These are phyloP conservation scores for Mycena rebaudengoi DNA, from an alignment of 768 basidiomycete genomes.

Conservation along the genomic window DNA sequence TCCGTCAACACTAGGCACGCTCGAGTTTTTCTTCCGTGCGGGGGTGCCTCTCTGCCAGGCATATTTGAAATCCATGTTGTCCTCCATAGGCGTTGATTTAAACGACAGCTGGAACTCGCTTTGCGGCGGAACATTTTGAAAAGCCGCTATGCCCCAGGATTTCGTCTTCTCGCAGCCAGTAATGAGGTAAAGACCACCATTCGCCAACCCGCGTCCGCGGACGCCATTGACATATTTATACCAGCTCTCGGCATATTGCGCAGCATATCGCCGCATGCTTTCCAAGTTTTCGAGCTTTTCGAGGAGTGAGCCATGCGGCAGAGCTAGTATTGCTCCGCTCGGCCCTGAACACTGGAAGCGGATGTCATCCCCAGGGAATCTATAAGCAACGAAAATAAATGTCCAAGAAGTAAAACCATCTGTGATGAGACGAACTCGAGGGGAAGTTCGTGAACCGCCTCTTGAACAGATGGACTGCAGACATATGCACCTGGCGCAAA, in stretches of 20 bases:
- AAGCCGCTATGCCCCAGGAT: constrained; percentile 28
- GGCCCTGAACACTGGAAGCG: neutral
- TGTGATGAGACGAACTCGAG: neutral
- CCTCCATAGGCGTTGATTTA: no score
- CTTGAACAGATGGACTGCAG: neutral
- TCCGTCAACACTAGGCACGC: neutral
- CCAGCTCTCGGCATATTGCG: constrained; percentile 26
- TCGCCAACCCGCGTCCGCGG: constrained; percentile 16
- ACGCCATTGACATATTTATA: constrained; percentile 23
- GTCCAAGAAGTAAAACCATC: no score
- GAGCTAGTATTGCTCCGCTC: constrained; percentile 24
- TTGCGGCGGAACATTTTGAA: neutral
- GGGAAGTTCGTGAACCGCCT: neutral
- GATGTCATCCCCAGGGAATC: neutral
- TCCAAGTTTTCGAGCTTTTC: constrained; percentile 11
- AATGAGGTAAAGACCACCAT: constrained; percentile 27
- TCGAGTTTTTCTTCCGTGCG: neutral
- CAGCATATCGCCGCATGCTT: constrained; percentile 19
- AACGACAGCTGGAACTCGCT: constrained; percentile 1
- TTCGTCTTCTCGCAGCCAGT: constrained; percentile 31
- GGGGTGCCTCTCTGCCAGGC: no score
- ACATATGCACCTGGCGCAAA: neutral
- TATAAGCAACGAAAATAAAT: no score
- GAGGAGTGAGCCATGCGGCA: constrained; percentile 26
- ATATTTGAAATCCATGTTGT: no score